A percentile compares a stretch with the other conserved stretches of the same genome.
Evolutionary conservation across 352 stramenopile species (phyloP).

Genomic region (Phytophthora foliorum): DNA sequence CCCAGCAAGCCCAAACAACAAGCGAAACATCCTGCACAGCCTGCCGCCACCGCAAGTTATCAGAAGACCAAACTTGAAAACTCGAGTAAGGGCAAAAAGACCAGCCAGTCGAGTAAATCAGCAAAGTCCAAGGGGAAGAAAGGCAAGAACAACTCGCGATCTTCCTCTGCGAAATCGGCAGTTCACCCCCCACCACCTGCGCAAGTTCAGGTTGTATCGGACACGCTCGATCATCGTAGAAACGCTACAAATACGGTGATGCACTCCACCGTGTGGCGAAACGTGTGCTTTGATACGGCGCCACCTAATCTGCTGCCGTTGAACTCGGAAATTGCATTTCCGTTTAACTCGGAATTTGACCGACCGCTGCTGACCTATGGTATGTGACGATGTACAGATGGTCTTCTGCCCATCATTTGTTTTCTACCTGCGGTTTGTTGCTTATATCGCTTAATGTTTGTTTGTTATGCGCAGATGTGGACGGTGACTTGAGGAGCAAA

Average conservation of each 20-base stretch:
- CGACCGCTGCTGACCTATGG: slow-evolving; percentile 50
- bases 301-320: slow-evolving; percentile 47
- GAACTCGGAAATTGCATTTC: slow-evolving; percentile 10
- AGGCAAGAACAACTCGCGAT: slow-evolving; percentile 18
- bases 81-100: slow-evolving; percentile 19
- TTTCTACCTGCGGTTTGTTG: slow-evolving; percentile 1
- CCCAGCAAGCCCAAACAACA: slow-evolving; percentile 17
- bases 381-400: slow-evolving; percentile 26
- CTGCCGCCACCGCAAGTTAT: background rate
- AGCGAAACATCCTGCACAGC: slow-evolving; percentile 2
- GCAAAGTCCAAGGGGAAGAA: slow-evolving; percentile 29
- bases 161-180: slow-evolving; percentile 30
- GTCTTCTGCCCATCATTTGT: background rate
- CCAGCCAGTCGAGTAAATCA: slow-evolving; percentile 9
- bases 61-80: slow-evolving; percentile 23
- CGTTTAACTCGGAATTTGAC: slow-evolving; percentile 47
- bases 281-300: slow-evolving; percentile 47
- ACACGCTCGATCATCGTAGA: slow-evolving; percentile 41
- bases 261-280: slow-evolving; percentile 57
- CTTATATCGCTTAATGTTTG: slow-evolving; percentile 4
- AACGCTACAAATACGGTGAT: slow-evolving; percentile 53
- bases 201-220: slow-evolving; percentile 30
- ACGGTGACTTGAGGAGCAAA: slow-evolving; percentile 52
- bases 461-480: slow-evolving; percentile 45
- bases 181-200: slow-evolving; percentile 4